These are phyloP conservation scores for Hypoxylon fragiforme DNA, from an alignment of 495 filamentous ascomycete species.

Conservation along the genomic window DNA sequence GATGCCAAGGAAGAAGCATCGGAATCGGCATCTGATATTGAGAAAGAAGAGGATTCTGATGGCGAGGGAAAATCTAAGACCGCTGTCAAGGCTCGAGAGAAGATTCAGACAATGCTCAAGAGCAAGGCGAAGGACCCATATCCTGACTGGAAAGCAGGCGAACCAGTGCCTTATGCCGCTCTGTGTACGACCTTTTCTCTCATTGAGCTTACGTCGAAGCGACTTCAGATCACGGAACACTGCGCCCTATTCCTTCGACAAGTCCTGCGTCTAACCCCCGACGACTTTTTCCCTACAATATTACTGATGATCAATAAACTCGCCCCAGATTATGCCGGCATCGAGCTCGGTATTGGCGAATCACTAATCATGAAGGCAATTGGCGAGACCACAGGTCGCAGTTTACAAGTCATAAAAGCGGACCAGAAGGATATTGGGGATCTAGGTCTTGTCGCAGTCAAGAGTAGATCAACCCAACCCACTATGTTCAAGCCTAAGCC, in stretches of 20 bases:
- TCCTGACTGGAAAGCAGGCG: constrained; percentile 88
- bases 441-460: constrained; percentile 89
- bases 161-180: constrained; percentile 91
- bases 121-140: constrained; percentile 74
- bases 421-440: constrained; percentile 97
- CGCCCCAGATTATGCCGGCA: constrained; percentile 92
- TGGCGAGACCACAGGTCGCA: constrained; percentile 89
- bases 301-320: constrained; percentile 98
- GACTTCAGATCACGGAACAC: constrained; percentile 80
- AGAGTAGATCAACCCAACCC: constrained; percentile 88
- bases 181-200: constrained; percentile 93
- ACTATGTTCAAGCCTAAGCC: constrained; percentile 98
- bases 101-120: constrained; percentile 76
- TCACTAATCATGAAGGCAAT: constrained; percentile 98
- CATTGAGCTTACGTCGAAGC: constrained; percentile 90
- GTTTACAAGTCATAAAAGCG: constrained; percentile 80
- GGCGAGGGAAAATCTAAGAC: constrained; percentile 77
- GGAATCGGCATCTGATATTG: constrained; percentile 57
- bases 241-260: constrained; percentile 91
- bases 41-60: constrained; percentile 57
- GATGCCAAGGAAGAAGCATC: constrained; percentile 51
- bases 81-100: constrained; percentile 75
- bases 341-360: constrained; percentile 96
- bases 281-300: constrained; percentile 83
- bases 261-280: constrained; percentile 86